Evolutionary conservation across 2,329 filamentous ascomycete genomes (phyloP).

Genomic region (Pseudocercospora cruenta): DNA sequence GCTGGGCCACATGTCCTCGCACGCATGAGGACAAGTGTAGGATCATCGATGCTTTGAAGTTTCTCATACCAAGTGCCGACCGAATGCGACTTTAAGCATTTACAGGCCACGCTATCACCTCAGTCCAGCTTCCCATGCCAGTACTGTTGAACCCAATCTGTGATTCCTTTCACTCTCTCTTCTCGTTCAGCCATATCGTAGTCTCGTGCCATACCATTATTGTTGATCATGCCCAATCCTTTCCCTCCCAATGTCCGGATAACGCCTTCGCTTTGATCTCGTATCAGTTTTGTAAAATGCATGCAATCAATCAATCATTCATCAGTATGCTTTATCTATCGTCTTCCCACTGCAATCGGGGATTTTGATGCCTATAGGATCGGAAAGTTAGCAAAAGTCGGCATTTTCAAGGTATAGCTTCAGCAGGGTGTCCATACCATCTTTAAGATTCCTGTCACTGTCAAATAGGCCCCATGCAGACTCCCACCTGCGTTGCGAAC

Average conservation of each 20-base stretch:
- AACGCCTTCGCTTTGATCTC: background rate
- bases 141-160: slow-evolving; percentile 8
- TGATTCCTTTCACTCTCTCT: background rate
- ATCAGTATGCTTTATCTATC: slow-evolving; percentile 30
- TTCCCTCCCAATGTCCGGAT: background rate
- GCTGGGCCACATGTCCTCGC: background rate
- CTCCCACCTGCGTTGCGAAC: too few species aligned
- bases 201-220: background rate
- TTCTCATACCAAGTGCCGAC: slow-evolving; percentile 1
- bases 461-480: slow-evolving; percentile 93
- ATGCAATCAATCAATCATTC: too few species aligned
- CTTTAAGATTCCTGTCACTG: slow-evolving; percentile 78
- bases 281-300: background rate
- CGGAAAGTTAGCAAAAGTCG: background rate
- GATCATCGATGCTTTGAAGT: background rate
- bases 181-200: background rate
- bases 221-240: background rate
- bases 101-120: too few species aligned
- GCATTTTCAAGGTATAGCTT: background rate
- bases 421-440: slow-evolving; percentile 50
- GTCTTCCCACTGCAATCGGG: slow-evolving; percentile 83
- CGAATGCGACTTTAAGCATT: background rate
- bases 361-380: slow-evolving; percentile 63
- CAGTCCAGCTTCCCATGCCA: background rate
- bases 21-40: background rate